Evolutionary conservation across 2,329 filamentous ascomycete genomes (phyloP).

Genomic region (Pseudonectria buxi): DNA sequence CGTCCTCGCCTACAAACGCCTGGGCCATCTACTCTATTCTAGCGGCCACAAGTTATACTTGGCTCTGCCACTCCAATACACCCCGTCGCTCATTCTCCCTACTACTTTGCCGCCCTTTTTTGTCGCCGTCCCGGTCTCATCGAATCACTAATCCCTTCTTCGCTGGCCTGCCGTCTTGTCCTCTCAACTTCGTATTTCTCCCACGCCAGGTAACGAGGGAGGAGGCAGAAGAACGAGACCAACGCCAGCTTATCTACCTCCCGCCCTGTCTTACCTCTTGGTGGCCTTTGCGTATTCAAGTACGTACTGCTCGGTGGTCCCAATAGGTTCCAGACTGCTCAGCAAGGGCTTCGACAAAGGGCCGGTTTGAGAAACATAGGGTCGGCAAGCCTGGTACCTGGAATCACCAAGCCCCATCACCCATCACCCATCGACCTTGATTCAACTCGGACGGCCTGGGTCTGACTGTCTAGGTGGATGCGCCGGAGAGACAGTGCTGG

Average conservation of each 20-base stretch:
- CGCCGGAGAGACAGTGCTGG: too few species aligned
- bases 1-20: conserved; percentile 8
- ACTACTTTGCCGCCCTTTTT: too few species aligned
- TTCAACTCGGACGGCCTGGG: too few species aligned
- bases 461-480: too few species aligned
- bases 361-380: conserved; percentile 10
- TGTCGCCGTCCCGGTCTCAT: too few species aligned
- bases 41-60: conserved; percentile 1
- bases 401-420: conserved; percentile 8
- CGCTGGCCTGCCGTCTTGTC: background rate
- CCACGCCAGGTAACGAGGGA: conserved; percentile 19
- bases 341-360: conserved; percentile 11
- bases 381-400: conserved; percentile 9
- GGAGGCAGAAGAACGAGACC: conserved; percentile 18
- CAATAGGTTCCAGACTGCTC: conserved; percentile 5
- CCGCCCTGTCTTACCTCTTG: conserved; percentile 19
- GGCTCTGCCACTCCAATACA: background rate
- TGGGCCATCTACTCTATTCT: conserved; percentile 12
- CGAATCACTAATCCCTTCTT: too few species aligned
- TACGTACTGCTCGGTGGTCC: background rate
- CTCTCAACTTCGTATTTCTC: conserved; percentile 7
- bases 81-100: too few species aligned
- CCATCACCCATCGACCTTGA: too few species aligned
- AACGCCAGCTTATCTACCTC: conserved; percentile 10
- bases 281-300: conserved; percentile 14